A percentile compares a stretch with the other conserved stretches of the same genome.
phyloP scores from a whole-genome alignment of 2,329 filamentous ascomycete genomes.

The Sporothrix globosa region DNA sequence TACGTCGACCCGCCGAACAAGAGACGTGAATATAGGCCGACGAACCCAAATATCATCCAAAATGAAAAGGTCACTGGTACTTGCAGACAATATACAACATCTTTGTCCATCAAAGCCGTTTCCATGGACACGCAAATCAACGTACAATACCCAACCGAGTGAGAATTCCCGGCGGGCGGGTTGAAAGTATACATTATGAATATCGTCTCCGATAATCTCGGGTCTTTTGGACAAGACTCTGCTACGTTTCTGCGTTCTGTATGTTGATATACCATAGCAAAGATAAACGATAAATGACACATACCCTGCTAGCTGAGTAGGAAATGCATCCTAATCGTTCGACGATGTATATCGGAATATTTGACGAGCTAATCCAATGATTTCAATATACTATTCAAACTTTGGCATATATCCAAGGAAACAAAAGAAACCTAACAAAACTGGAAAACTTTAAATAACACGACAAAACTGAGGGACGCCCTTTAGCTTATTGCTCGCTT shows the following conservation, averaged over 20 bases:
- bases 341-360: neutral
- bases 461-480: neutral
- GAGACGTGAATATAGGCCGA: neutral
- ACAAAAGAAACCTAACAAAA: neutral
- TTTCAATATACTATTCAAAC: conserved; percentile 5
- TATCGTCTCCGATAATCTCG: neutral
- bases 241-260: neutral
- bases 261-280: too few species aligned
- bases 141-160: neutral
- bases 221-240: neutral
- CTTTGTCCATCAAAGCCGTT: conserved; percentile 20
- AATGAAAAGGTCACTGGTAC: neutral
- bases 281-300: too few species aligned
- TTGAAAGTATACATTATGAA: neutral
- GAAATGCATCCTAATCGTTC: neutral
- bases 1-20: neutral
- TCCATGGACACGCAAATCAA: neutral
- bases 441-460: neutral
- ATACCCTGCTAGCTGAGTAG: too few species aligned
- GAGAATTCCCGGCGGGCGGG: neutral
- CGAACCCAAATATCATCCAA: neutral
- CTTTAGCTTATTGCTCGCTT: conserved; percentile 11
- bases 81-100: neutral
- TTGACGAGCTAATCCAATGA: neutral
- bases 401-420: neutral